Evolutionary conservation across 352 stramenopile genomes (phyloP), one percentile per base, ranked within the genome.

Genomic region (Achlya hypogyna): DNA sequence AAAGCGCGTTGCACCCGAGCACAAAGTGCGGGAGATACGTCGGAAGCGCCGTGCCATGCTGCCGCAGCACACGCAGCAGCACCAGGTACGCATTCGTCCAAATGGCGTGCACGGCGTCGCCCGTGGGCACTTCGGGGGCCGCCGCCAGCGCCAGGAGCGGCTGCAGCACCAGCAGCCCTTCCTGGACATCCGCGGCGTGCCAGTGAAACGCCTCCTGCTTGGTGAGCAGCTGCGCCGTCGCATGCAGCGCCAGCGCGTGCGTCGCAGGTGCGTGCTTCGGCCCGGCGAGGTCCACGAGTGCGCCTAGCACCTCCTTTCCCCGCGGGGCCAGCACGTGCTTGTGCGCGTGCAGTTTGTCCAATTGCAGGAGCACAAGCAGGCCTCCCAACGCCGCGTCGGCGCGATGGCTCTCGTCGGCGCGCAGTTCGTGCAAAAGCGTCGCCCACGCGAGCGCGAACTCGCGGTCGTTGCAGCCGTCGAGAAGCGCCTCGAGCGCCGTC

Each of bases 201-300:
- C 86, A 93, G 20, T 81, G 78, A 63, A 93, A 94, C 23, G 91
- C 68, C 60, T 93, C 86, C 0, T 81, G 71, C 54, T 90, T 95
- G 67, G 74, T 85, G 53, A 88, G 92, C 38, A 88, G 71, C 5
- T 88, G 70, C 51, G 81, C 78, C 28, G 93, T 86, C 5, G 74
- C 74, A 35, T 81, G 78, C 40, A 90, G 70, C 16, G 77, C 60
- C 4, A 47, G 34, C 16, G 38, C 60, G n/a, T 67, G 60, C 0
- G 35, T 58, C 29, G 40, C 49, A 9, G 27, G 16, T 16, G n/a
- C 14, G 18, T 20, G 20, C 34, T 22, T 8, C 5, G 22, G 20
- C 10, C 31, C 49, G n/a, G 34, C 38, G n/a, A 67, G 29, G 32
- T 67, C 16, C 31, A 67, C 60, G 45, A 67, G 29, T 4, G 20